These are phyloP conservation scores for Lachnellula occidentalis DNA, from an alignment of 2,329 filamentous ascomycete species.

Conservation along the genomic window DNA sequence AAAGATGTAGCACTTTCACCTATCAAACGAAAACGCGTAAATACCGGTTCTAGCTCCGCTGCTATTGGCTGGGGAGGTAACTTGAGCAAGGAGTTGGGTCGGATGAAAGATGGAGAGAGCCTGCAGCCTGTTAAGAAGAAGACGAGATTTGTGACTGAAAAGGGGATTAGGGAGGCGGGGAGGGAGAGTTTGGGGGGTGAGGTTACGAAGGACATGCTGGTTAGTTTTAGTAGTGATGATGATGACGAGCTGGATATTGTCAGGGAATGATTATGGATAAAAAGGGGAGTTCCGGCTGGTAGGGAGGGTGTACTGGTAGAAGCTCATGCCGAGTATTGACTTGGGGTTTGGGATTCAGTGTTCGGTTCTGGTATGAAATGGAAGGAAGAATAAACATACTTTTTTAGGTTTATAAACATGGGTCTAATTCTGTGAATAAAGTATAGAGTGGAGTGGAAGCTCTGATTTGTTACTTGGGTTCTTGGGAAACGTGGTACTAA, in stretches of 20 bases:
- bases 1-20: slow-evolving; percentile 51
- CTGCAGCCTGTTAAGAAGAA: slow-evolving; percentile 55
- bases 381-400: too few relatives aligned
- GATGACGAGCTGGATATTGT: slow-evolving; percentile 32
- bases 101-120: slow-evolving; percentile 58
- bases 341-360: too few relatives aligned
- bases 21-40: slow-evolving; percentile 53
- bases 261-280: slow-evolving; percentile 11
- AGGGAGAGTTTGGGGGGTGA: slow-evolving; percentile 65
- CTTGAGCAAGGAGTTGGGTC: slow-evolving; percentile 50
- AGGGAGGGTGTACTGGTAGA: too few relatives aligned
- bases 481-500: too few relatives aligned
- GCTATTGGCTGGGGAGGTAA: slow-evolving; percentile 52
- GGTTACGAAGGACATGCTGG: slow-evolving; percentile 22
- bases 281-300: not conserved
- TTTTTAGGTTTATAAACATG: too few relatives aligned
- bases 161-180: slow-evolving; percentile 71
- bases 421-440: too few relatives aligned
- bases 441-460: too few relatives aligned
- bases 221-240: slow-evolving; percentile 27
- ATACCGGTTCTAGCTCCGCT: slow-evolving; percentile 22
- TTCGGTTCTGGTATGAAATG: too few relatives aligned
- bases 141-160: slow-evolving; percentile 73
- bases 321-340: too few relatives aligned
- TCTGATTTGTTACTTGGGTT: too few relatives aligned